Percentiles rank a stretch among this genome's conserved stretches.
These are phyloP conservation scores for Rhodotorula sp. DNA, from an alignment of 1,284 basidiomycete genomes.

Conservation along the genomic window DNA sequence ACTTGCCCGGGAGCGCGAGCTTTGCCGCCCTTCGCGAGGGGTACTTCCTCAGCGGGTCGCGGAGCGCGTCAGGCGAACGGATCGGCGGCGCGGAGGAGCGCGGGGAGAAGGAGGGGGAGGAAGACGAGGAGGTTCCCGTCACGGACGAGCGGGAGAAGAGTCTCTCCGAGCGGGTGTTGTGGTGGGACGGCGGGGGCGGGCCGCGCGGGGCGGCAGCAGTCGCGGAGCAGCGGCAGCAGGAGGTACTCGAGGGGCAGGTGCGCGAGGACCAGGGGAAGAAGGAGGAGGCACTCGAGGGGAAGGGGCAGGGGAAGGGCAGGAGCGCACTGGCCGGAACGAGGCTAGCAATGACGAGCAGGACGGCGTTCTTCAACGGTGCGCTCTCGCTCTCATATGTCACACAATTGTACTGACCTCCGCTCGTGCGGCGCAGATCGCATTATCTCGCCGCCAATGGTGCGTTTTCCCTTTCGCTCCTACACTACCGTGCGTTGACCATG, in stretches of 20 bases:
- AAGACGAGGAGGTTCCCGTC: conserved; percentile 25
- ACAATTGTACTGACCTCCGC: not conserved
- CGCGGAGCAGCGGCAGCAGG: conserved; percentile 31
- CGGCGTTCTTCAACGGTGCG: conserved; percentile 82
- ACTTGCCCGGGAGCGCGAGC: conserved; percentile 6
- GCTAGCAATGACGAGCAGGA: conserved; percentile 92
- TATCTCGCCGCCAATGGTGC: conserved; percentile 85
- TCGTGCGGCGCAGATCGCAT: conserved; percentile 53
- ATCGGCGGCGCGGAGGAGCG: conserved; percentile 54
- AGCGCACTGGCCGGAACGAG: conserved; percentile 69
- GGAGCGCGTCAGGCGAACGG: conserved; percentile 34
- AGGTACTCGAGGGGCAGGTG: not conserved
- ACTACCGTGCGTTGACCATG: not conserved
- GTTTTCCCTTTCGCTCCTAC: conserved; percentile 47
- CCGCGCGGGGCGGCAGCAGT: too few species aligned
- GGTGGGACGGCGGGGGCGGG: conserved; percentile 44
- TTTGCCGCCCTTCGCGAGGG: conserved; percentile 40
- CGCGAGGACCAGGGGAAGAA: not conserved
- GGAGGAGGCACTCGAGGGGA: conserved; percentile 10
- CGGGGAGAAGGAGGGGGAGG: conserved; percentile 13
- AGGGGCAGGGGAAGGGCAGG: conserved; percentile 48
- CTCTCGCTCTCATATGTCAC: not conserved
- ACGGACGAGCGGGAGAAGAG: conserved; percentile 53
- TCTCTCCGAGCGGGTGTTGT: conserved; percentile 47
- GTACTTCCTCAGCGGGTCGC: conserved; percentile 44